Evolutionary conservation across 2,329 filamentous ascomycete species (phyloP), one percentile per base, ranked within the genome.

Genomic region (Pseudocercospora eumusae): DNA sequence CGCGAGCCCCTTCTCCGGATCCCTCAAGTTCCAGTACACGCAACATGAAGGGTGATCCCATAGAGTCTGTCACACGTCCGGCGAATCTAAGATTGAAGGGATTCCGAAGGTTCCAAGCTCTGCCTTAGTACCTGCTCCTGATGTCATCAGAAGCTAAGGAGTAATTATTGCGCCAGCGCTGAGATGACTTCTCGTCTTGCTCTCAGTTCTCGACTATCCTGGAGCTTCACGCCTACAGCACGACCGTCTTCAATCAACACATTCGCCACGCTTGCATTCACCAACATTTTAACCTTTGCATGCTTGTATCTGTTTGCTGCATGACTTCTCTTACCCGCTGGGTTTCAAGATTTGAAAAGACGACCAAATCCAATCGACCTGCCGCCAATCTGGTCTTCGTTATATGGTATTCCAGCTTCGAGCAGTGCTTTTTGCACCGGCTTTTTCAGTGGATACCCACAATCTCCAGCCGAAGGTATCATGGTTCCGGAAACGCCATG

Each of bases 1-100:
- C 11, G 56, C 60, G 6, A 56, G 54, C 21, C 56, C 49, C 69
- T 68, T 21, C 66, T 62, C 53, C 70, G 71, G 45, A 77, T 68
- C 25, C 9, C 25, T 11, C n/a, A 53, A 27, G 62, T 66, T 64
- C n/a, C 61, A 75, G 15, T 66, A 62, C 44, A 63, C 66, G 28
- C 71, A 66, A 31, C 66, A 74, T 18, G 65, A 62, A 15, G 68
- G 58, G 70, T 87, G 85, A 70, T 87, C 85, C 66, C 84, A 78
- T 28, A 87, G 78, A 73, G 87, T 87, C 75, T 84, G 81, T 60
- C 85, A 85, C 10, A 87, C 84, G 54, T 83, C 84, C 10, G 84
- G 82, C 40, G 86, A 79, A 68, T 87, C 81, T 65, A 80, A 78
- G 56, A 85, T 80, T n/a, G 84, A 79, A 18, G 79, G 77, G 60